A percentile compares a stretch with the other conserved stretches of the same genome.
phyloP scores from a whole-genome alignment of 2,329 filamentous ascomycete species.

The Neodidymelliopsis sp. region DNA sequence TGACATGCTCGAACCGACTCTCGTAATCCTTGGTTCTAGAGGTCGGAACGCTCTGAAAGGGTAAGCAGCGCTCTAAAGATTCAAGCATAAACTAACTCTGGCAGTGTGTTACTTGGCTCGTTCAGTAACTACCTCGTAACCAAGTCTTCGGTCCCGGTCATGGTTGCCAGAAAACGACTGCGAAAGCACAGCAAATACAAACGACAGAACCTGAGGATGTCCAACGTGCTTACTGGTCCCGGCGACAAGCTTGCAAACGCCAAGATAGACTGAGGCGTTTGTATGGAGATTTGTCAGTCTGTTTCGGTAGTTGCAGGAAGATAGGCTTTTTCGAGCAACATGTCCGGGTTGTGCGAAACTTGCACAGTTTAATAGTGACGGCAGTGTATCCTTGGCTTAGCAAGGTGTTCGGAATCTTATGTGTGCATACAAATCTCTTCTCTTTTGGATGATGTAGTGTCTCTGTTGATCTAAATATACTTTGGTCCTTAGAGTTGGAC shows the following conservation, averaged over 20 bases:
- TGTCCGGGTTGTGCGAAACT: slow-evolving; percentile 41
- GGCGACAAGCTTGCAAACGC: slow-evolving; percentile 72
- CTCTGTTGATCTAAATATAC: slow-evolving; percentile 11
- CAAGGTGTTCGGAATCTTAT: slow-evolving; percentile 12
- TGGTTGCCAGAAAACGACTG: slow-evolving; percentile 93
- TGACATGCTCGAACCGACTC: slow-evolving; percentile 86
- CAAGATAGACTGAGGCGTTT: slow-evolving; percentile 69
- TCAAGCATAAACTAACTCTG: slow-evolving; percentile 32
- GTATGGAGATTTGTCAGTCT: slow-evolving; percentile 45
- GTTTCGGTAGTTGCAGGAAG: slow-evolving; percentile 29
- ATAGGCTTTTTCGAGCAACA: slow-evolving; percentile 18
- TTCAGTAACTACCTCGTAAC: slow-evolving; percentile 98
- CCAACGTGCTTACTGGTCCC: slow-evolving; percentile 81
- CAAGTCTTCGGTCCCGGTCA: slow-evolving; percentile 95
- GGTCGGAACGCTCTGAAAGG: slow-evolving; percentile 92
- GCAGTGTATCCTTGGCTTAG: slow-evolving; percentile 29
- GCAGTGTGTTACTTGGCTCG: slow-evolving; percentile 88
- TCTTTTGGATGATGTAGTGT: slow-evolving; percentile 3
- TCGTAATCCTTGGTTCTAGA: slow-evolving; percentile 91
- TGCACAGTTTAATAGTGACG: slow-evolving; percentile 39
- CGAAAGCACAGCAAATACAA: slow-evolving; percentile 86
- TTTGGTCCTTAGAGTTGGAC: slow-evolving; percentile 8
- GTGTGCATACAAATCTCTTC: slow-evolving; percentile 9
- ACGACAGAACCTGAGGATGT: slow-evolving; percentile 72
- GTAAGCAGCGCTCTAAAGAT: slow-evolving; percentile 59